Conservation (phyloP, 495 filamentous ascomycete species). For the Penicillium bialowiezense region DNA sequence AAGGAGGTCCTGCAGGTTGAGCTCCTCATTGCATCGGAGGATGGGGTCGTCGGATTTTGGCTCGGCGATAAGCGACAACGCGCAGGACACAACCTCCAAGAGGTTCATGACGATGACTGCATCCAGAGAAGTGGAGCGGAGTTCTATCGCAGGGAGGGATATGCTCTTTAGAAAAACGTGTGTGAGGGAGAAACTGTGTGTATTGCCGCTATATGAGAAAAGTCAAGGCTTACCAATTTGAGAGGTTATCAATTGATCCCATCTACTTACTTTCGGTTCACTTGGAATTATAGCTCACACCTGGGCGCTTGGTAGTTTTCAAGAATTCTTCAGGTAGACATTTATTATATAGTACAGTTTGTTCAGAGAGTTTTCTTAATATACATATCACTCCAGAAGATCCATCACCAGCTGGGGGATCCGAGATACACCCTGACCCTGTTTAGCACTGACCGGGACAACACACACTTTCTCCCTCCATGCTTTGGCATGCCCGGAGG, state of each 20-base stretch:
- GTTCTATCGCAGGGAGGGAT: too few species aligned
- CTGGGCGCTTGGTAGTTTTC: too few species aligned
- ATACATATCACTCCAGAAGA: constrained; percentile 54
- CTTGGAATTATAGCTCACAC: too few species aligned
- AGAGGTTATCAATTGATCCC: too few species aligned
- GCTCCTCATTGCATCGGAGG: constrained; percentile 30
- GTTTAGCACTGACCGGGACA: constrained; percentile 87
- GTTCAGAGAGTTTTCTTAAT: constrained; percentile 15
- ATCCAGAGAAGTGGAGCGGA: too few species aligned
- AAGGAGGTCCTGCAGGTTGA: constrained; percentile 23
- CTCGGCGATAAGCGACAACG: constrained; percentile 30
- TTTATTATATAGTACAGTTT: constrained; percentile 9
- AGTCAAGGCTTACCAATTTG: too few species aligned
- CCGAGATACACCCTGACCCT: constrained; percentile 73
- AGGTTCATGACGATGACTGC: constrained; percentile 14
- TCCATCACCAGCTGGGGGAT: constrained; percentile 76
- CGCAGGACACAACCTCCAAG: constrained; percentile 12
- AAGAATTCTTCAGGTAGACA: too few species aligned
- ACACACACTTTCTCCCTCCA: constrained; percentile 65
- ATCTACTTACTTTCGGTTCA: too few species aligned
- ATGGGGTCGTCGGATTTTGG: constrained; percentile 41
- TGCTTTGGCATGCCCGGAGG: constrained; percentile 61
- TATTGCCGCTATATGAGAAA: too few species aligned
- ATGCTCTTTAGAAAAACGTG: too few species aligned
- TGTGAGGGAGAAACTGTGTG: background rate